phyloP scores from a whole-genome alignment of 345 rosid genomes.

The Gynandropsis gynandra region DNA sequence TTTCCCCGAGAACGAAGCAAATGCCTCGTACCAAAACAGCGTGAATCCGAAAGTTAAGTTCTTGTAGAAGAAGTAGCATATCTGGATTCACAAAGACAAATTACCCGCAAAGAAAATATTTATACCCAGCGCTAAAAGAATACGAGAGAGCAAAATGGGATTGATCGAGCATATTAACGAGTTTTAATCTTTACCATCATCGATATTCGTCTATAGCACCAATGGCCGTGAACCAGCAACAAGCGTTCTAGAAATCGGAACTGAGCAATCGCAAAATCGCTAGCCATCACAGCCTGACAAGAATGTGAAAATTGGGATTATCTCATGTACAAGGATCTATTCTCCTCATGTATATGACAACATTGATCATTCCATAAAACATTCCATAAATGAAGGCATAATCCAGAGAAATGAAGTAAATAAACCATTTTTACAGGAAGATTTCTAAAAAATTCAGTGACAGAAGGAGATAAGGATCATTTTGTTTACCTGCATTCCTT shows the following conservation, averaged over 20 bases:
- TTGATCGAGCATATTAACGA: not conserved
- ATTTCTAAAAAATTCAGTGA: not conserved
- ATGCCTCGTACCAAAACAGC: conserved; percentile 87
- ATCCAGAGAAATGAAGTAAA: not conserved
- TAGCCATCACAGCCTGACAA: conserved; percentile 87
- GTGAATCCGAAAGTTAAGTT: conserved; percentile 87
- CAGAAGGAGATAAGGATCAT: not conserved
- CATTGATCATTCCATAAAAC: conserved; percentile 3
- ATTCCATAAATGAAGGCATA: conserved; percentile 11
- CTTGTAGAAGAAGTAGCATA: conserved; percentile 97
- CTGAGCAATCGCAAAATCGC: conserved; percentile 90
- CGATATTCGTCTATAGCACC: conserved; percentile 92
- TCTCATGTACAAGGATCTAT: not conserved
- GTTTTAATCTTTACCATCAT: conserved; percentile 67
- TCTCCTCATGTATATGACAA: not conserved
- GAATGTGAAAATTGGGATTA: not conserved
- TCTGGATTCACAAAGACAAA: conserved; percentile 39
- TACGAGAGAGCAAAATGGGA: not conserved
- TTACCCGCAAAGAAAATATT: not conserved
- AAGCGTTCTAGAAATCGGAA: conserved; percentile 74
- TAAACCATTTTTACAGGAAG: no score
- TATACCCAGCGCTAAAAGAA: not conserved
- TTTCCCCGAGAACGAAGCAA: conserved; percentile 86
- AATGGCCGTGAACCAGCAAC: conserved; percentile 87
- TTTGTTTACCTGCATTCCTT: conserved; percentile 80